Percentiles rank a stretch among this genome's conserved stretches.
Evolutionary conservation across 164 flowering plant genomes (phyloP).

Genomic region (Macadamia integrifolia): DNA sequence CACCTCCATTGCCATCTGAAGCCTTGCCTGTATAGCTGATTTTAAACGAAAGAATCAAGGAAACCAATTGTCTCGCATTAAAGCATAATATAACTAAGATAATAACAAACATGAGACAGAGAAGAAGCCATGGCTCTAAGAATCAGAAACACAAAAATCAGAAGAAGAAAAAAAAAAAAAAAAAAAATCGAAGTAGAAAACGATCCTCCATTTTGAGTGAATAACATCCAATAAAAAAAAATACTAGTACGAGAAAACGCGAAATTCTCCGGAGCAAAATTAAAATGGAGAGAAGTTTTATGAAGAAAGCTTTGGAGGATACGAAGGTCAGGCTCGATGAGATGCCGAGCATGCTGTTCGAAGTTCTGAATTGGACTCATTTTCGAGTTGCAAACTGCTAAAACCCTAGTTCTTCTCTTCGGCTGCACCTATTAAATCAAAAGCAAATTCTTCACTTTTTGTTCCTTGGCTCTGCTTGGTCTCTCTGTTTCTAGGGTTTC

Average conservation of each 20-base stretch:
- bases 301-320: slow-evolving; percentile 13
- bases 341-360: slow-evolving; percentile 79
- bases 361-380: slow-evolving; percentile 97
- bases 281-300: background rate
- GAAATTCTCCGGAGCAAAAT: no score
- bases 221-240: no score
- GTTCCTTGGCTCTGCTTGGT: no score
- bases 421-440: no score
- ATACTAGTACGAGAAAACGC: no score
- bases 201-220: no score
- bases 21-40: slow-evolving; percentile 65
- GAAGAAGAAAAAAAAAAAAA: background rate
- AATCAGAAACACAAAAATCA: background rate
- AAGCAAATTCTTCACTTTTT: no score
- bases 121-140: background rate
- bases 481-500: no score
- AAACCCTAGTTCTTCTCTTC: slow-evolving; percentile 8
- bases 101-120: background rate
- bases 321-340: slow-evolving; percentile 74
- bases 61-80: background rate
- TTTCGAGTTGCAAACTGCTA: slow-evolving; percentile 4
- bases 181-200: background rate
- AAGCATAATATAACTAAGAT: background rate
- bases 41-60: slow-evolving; percentile 1
- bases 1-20: slow-evolving; percentile 91